These are phyloP conservation scores for Candida labiduridarum DNA, from an alignment of 1,139 yeast species.

Conservation along the genomic window DNA sequence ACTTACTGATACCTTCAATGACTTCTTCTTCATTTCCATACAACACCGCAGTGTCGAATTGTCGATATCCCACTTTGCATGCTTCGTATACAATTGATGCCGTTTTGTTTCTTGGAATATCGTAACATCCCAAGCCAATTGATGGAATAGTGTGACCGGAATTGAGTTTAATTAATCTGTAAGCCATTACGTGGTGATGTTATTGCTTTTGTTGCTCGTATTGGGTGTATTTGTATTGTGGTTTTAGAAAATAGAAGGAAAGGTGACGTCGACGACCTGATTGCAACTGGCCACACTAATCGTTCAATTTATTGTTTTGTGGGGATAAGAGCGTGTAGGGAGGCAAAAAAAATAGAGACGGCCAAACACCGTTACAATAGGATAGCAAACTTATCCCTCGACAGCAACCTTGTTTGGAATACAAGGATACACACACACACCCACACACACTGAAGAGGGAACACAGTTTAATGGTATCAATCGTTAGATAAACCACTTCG, in stretches of 20 bases:
- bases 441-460: too few species aligned
- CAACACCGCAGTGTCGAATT: slow-evolving; percentile 62
- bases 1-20: slow-evolving; percentile 52
- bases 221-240: neutral
- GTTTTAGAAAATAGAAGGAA: neutral
- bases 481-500: too few species aligned
- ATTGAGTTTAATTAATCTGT: slow-evolving; percentile 15
- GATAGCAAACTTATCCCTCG: too few species aligned
- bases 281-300: neutral
- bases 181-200: slow-evolving; percentile 12
- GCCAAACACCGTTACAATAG: too few species aligned
- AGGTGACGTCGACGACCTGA: neutral
- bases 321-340: neutral
- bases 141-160: slow-evolving; percentile 34
- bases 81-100: slow-evolving; percentile 47
- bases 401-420: too few species aligned
- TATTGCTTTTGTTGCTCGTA: neutral
- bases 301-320: neutral
- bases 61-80: slow-evolving; percentile 51
- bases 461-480: too few species aligned
- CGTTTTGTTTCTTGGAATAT: slow-evolving; percentile 27
- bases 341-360: too few species aligned
- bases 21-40: slow-evolving; percentile 61
- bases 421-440: too few species aligned
- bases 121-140: slow-evolving; percentile 42